Evolutionary conservation across 768 basidiomycete genomes (phyloP), one percentile per base, ranked within the genome.

Genomic region (Boletus subparvulus): DNA sequence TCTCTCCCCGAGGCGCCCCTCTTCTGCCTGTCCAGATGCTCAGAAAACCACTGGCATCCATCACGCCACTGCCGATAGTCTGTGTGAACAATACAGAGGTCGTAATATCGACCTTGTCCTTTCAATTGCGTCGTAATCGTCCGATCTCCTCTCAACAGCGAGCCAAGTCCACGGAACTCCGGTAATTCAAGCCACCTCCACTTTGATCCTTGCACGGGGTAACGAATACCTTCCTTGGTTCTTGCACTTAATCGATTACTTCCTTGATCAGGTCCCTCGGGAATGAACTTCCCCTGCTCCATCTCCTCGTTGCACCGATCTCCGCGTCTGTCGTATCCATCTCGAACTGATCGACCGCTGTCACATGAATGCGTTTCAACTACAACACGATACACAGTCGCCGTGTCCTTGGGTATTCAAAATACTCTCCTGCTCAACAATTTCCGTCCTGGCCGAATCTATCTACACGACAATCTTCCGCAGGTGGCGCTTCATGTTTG

Each of bases 311-410:
- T 61, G 61, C 41, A 40, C 19, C 21, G 50, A 52, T 58, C 26
- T 53, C 61, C 61, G 61, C 12, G 7, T 14, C 28, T 52, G 30
- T 58, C 60, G 61, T 62, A 48, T 62, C 60, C 50, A 30, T 24
- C 32, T 24, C 4, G 26, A 28, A 41, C 19, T 24, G 41, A 58
- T 62, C 54, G 50, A 43, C 56, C 55, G 24, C 48, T 14, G 42
- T 58, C 55, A 58, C 61, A 60, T 59, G 57, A 60, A 60, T 78
- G 7, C 17, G 14, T 9, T 45, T 39, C 49, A 26, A 33, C 33
- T 21, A 39, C 36, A 19, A 21, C 12, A 8, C 24, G 26, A 36
- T 37, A 33, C n/a, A 5, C 42, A 19, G 28, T 21, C 35, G 19
- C 39, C 19, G 17, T 28, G 33, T 33, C 52, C 17, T 30, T 10